Percentiles rank a stretch among this genome's conserved stretches.
These are phyloP conservation scores for Astrephomene gubernaculifera DNA, from an alignment of 139 green algal species.

Conservation along the genomic window DNA sequence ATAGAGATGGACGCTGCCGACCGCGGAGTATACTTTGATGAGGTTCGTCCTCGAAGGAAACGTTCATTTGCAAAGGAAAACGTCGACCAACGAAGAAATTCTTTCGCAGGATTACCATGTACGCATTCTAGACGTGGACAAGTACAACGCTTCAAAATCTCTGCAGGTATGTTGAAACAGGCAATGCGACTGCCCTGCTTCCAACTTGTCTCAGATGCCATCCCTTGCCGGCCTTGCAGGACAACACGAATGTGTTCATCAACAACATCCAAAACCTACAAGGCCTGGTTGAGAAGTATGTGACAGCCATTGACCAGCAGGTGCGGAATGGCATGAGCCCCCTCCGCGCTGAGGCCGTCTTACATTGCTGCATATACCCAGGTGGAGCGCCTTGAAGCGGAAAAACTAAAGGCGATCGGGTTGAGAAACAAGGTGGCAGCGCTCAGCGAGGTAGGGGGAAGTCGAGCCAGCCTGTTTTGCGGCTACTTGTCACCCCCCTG, in stretches of 20 bases:
- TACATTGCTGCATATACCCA: conserved; percentile 13
- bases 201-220: neutral
- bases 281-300: conserved; percentile 64
- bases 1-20: conserved; percentile 50
- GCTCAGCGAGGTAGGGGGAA: conserved; percentile 64
- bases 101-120: conserved; percentile 62
- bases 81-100: neutral
- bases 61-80: neutral
- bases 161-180: conserved; percentile 54
- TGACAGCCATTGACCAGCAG: conserved; percentile 65
- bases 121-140: conserved; percentile 69
- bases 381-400: conserved; percentile 71
- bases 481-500: too few relatives aligned
- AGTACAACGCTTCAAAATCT: conserved; percentile 57
- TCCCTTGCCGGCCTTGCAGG: conserved; percentile 44
- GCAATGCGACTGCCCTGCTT: neutral
- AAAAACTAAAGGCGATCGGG: conserved; percentile 78
- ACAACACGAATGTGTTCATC: conserved; percentile 67
- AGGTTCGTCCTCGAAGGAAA: conserved; percentile 45
- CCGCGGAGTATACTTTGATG: conserved; percentile 67
- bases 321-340: conserved; percentile 39
- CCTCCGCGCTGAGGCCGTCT: neutral
- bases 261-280: conserved; percentile 67
- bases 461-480: too few relatives aligned
- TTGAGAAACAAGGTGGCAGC: conserved; percentile 72